Conservation (phyloP, 306 rosid genomes). For the Lathyrus oleraceus region DNA sequence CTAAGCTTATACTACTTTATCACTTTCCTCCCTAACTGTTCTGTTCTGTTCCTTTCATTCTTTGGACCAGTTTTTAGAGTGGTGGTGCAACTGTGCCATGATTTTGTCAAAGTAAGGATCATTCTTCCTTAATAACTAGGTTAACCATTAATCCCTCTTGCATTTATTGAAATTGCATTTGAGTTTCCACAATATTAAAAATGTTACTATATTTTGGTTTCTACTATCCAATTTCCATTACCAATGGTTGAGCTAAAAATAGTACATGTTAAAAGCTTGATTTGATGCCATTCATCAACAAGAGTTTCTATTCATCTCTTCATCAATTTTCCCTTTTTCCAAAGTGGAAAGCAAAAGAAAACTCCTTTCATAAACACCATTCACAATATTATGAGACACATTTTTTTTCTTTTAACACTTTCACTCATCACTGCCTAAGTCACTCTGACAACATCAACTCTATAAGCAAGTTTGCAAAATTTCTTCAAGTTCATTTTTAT, state of each 20-base stretch:
- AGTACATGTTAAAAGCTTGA: constrained; percentile 43
- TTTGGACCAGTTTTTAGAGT: constrained; percentile 25
- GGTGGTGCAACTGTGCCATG: constrained; percentile 2
- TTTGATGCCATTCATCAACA: constrained; percentile 41
- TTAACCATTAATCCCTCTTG: background rate
- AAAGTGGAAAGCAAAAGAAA: constrained; percentile 53
- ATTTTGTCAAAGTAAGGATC: no score
- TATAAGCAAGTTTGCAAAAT: constrained; percentile 27
- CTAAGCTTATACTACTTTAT: background rate
- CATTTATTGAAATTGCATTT: background rate
- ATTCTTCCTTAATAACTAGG: no score
- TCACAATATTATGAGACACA: constrained; percentile 30
- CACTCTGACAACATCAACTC: constrained; percentile 34
- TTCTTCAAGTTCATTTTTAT: no score
- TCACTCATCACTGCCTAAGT: constrained; percentile 35
- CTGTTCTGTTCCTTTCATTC: background rate
- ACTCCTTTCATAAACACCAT: constrained; percentile 45
- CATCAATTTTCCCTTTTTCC: constrained; percentile 28
- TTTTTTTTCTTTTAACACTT: constrained; percentile 27
- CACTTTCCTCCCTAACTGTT: constrained; percentile 6
- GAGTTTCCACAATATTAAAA: no score
- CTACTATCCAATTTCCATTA: constrained; percentile 25
- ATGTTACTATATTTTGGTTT: constrained; percentile 17
- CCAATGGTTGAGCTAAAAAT: constrained; percentile 32
- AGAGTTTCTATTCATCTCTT: constrained; percentile 37